A percentile compares a stretch with the other conserved stretches of the same genome.
Evolutionary conservation across 2,329 filamentous ascomycete species (phyloP).

Genomic region (Fusarium palustre): DNA sequence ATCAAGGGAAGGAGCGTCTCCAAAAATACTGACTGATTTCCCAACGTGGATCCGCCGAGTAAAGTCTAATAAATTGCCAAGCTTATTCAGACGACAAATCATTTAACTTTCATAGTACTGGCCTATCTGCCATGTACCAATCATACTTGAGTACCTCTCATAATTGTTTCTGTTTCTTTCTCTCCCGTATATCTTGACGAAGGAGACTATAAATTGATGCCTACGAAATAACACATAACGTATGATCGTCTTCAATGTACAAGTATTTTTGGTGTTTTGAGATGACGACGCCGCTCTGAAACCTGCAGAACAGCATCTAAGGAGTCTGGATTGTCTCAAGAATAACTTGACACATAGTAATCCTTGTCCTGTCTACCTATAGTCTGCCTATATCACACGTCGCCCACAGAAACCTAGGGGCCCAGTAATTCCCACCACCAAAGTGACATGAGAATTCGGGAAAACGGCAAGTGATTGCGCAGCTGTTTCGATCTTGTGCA

Average conservation of each 20-base stretch:
- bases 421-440: constrained; percentile 9
- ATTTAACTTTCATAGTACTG: neutral
- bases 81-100: constrained; percentile 7
- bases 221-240: neutral
- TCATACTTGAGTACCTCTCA: too few relatives aligned
- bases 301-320: constrained; percentile 20
- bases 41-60: neutral
- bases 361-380: constrained; percentile 14
- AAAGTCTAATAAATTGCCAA: constrained; percentile 8
- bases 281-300: constrained; percentile 23
- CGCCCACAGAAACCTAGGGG: constrained; percentile 7
- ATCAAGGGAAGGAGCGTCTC: constrained; percentile 6
- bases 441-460: constrained; percentile 25
- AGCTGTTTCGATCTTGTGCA: constrained; percentile 1
- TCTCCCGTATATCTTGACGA: too few relatives aligned
- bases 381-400: neutral
- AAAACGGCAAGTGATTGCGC: constrained; percentile 15
- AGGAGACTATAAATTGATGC: neutral
- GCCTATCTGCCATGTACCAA: neutral
- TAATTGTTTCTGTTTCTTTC: too few relatives aligned
- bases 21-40: constrained; percentile 1
- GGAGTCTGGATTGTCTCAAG: constrained; percentile 37
- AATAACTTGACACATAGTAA: constrained; percentile 18
- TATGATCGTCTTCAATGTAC: neutral
- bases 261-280: constrained; percentile 22